phyloP scores from a whole-genome alignment of 1,139 yeast species.

The Williopsis jadinii region DNA sequence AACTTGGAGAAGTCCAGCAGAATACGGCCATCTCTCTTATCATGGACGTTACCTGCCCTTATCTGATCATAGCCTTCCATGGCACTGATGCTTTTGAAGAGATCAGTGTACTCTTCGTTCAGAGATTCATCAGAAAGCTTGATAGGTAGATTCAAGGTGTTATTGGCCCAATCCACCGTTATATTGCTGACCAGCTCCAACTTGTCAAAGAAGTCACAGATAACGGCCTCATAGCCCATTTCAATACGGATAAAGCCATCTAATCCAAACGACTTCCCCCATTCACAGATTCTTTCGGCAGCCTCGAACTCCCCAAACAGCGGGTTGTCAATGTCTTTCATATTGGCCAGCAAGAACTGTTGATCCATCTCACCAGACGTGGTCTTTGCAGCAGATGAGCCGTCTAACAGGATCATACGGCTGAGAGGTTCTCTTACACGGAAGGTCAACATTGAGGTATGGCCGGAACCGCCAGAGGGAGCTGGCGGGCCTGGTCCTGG shows the following conservation, averaged over 20 bases:
- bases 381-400: conserved; percentile 51
- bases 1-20: conserved; percentile 41
- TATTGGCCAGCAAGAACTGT: conserved; percentile 29
- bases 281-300: conserved; percentile 39
- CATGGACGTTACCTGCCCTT: conserved; percentile 35
- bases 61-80: conserved; percentile 36
- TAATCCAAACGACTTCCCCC: conserved; percentile 33
- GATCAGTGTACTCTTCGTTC: conserved; percentile 21
- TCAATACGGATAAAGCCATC: conserved; percentile 50
- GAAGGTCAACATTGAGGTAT: conserved; percentile 33
- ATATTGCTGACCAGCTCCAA: conserved; percentile 37
- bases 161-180: conserved; percentile 30
- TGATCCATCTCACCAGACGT: conserved; percentile 51
- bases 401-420: conserved; percentile 43
- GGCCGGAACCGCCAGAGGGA: conserved; percentile 1
- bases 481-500: conserved; percentile 3
- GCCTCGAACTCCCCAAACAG: conserved; percentile 32
- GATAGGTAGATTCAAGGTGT: conserved; percentile 27
- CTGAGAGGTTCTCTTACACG: conserved; percentile 37
- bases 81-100: conserved; percentile 19
- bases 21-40: conserved; percentile 40
- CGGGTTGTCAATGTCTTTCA: conserved; percentile 18
- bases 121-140: conserved; percentile 20
- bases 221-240: conserved; percentile 46
- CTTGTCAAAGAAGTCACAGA: conserved; percentile 43